Evolutionary conservation across 148 eudicot species (phyloP).

Genomic region (Camellia lanceoleosa): DNA sequence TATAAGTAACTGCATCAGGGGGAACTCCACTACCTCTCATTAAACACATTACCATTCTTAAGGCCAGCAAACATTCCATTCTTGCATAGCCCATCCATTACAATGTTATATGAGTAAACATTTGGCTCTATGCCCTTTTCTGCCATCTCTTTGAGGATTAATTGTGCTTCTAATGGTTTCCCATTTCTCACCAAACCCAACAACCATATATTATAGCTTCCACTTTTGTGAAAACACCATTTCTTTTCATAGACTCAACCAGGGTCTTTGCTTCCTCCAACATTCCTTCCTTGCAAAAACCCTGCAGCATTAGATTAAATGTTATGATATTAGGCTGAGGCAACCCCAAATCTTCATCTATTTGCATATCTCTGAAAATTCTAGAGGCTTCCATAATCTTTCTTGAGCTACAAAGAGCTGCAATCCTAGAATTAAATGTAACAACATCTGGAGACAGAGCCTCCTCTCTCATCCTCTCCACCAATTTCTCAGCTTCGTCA

Average conservation of each 20-base stretch:
- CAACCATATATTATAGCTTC: constrained; percentile 79
- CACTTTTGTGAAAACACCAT: constrained; percentile 34
- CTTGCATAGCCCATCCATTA: constrained; percentile 76
- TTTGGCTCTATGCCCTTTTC: constrained; percentile 47
- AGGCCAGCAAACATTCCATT: constrained; percentile 73
- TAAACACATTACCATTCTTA: constrained; percentile 41
- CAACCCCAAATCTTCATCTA: constrained; percentile 59
- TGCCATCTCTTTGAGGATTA: constrained; percentile 58
- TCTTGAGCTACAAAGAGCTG: constrained; percentile 70
- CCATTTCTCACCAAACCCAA: constrained; percentile 68
- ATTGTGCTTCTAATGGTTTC: constrained; percentile 58
- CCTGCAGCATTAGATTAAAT: constrained; percentile 69
- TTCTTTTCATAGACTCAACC: constrained; percentile 63
- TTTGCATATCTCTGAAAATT: constrained; percentile 94
- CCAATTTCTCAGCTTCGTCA: constrained; percentile 77
- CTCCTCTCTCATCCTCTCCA: constrained; percentile 73
- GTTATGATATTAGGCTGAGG: constrained; percentile 69
- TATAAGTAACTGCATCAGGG: constrained; percentile 75
- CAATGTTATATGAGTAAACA: constrained; percentile 60
- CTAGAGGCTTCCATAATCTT: constrained; percentile 83
- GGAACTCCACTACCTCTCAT: constrained; percentile 51
- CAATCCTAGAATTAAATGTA: constrained; percentile 86
- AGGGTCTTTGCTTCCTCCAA: constrained; percentile 71
- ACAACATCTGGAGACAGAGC: constrained; percentile 74
- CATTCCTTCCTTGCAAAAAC: constrained; percentile 76